Evolutionary conservation across 2,329 filamentous ascomycete genomes (phyloP).

Genomic region (Diaporthe humulicola): DNA sequence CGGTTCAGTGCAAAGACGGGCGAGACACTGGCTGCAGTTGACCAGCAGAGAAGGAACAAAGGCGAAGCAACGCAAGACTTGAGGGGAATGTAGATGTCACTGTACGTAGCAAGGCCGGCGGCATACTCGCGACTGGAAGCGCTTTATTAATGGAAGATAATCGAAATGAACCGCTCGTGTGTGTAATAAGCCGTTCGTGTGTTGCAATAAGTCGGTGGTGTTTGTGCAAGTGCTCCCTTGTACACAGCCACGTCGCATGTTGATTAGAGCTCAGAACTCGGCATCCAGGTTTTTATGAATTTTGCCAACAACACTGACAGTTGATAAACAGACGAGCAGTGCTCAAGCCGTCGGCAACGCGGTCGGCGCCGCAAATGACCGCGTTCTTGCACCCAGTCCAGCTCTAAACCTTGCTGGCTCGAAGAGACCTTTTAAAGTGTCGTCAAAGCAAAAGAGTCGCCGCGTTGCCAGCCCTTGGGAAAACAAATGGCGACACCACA

Average conservation of each 20-base stretch:
- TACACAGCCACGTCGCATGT: conserved; percentile 4
- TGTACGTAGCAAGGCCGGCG: background rate
- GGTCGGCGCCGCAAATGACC: background rate
- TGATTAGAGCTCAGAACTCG: background rate
- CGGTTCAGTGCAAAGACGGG: background rate
- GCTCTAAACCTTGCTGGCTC: background rate
- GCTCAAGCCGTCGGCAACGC: conserved; percentile 2
- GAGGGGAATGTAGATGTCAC: background rate
- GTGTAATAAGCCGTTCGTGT: background rate
- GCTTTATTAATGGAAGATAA: background rate
- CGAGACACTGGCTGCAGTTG: background rate
- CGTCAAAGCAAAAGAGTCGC: background rate
- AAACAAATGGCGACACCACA: background rate
- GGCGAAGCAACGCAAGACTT: background rate
- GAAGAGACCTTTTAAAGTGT: background rate
- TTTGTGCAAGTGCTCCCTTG: background rate
- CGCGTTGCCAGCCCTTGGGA: background rate
- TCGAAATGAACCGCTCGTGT: background rate
- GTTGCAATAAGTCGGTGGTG: background rate
- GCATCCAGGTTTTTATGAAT: background rate
- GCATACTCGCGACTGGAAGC: background rate
- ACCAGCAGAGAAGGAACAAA: background rate
- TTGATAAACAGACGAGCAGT: background rate
- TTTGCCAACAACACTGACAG: background rate
- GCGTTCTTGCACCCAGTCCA: too few relatives aligned